Evolutionary conservation across 2,329 filamentous ascomycete genomes (phyloP).

Genomic region (Zymoseptoria brevis): DNA sequence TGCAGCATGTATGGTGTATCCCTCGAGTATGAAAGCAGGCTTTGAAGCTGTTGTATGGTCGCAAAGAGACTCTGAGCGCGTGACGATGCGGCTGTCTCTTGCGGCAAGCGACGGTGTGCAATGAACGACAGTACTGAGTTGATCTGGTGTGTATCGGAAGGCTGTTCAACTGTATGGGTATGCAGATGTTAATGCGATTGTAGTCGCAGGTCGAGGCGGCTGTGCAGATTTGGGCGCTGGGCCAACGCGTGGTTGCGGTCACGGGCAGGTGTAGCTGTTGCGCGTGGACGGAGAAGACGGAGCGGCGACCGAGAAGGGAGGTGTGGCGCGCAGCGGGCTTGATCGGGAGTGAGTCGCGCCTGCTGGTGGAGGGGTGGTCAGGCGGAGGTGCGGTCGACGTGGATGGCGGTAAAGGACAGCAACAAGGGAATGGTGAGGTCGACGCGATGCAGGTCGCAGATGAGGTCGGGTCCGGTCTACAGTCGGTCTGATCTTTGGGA

Average conservation of each 20-base stretch:
- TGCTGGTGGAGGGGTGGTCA: neutral
- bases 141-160: neutral
- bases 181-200: neutral
- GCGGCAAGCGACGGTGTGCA: constrained; percentile 1
- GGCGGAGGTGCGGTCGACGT: neutral
- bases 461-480: constrained; percentile 1
- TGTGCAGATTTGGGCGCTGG: neutral
- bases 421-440: neutral
- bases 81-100: constrained; percentile 1
- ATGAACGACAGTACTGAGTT: neutral
- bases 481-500: neutral
- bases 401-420: neutral
- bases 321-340: neutral
- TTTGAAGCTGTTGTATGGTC: neutral
- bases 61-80: neutral
- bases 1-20: constrained; percentile 10
- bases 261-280: neutral
- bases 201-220: neutral
- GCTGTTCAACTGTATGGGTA: neutral
- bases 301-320: neutral
- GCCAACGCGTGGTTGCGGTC: neutral
- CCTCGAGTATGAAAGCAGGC: neutral
- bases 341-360: neutral
- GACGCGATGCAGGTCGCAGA: constrained; percentile 1
- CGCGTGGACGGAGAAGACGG: neutral